These are phyloP conservation scores for Phialophora verrucosa DNA, from an alignment of 2,329 filamentous ascomycete genomes.

Conservation along the genomic window DNA sequence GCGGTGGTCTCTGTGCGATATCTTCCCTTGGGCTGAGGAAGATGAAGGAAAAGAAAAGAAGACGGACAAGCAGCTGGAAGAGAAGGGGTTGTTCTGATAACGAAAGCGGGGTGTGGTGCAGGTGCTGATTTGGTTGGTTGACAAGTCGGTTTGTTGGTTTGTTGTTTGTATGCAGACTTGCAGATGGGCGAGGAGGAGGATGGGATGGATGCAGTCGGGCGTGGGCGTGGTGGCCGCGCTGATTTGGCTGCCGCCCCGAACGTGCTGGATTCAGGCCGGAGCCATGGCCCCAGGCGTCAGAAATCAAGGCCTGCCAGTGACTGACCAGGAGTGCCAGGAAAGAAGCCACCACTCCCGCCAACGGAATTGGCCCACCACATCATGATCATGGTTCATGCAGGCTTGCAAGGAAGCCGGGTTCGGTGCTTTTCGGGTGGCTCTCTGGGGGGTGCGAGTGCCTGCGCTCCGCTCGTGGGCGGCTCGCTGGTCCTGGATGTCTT, in stretches of 20 bases:
- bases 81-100: constrained; percentile 31
- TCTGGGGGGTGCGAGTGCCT: neutral
- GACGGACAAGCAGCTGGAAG: constrained; percentile 25
- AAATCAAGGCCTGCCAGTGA: neutral
- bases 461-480: neutral
- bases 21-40: constrained; percentile 39
- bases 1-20: constrained; percentile 35
- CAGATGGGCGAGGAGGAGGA: constrained; percentile 14
- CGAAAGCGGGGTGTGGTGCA: constrained; percentile 27
- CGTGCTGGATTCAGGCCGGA: neutral
- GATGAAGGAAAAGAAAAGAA: constrained; percentile 32
- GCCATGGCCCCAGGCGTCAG: constrained; percentile 5
- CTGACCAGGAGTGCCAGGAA: too few relatives aligned
- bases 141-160: constrained; percentile 13
- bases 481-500: neutral
- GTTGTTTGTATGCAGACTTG: too few relatives aligned
- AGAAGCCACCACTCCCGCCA: neutral
- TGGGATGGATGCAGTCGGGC: constrained; percentile 3
- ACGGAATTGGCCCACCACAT: neutral
- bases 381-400: constrained; percentile 10
- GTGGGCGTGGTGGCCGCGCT: neutral
- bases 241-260: neutral
- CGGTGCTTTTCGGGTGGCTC: constrained; percentile 8
- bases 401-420: neutral
- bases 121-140: constrained; percentile 26